Conservation (phyloP, 208 protist species). For the Spongospora subterranea region DNA sequence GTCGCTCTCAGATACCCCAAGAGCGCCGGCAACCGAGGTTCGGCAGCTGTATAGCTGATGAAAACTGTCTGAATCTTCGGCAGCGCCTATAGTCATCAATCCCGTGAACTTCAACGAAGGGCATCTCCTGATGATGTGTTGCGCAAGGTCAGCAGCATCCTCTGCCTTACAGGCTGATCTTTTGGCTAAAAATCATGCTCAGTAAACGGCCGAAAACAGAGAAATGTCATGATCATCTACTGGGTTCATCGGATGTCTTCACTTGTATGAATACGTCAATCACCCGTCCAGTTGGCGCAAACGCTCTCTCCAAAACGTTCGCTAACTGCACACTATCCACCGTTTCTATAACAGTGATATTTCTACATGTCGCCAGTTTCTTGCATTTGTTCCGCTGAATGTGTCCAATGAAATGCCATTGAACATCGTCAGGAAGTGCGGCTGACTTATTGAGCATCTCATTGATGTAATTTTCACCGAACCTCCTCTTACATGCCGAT, state of each 20-base stretch:
- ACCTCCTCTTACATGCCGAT: not conserved
- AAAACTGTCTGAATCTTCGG: not conserved
- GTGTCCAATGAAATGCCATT: constrained; percentile 55
- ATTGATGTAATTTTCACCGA: constrained; percentile 39
- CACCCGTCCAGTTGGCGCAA: not conserved
- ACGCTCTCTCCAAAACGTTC: not conserved
- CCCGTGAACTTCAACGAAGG: not conserved
- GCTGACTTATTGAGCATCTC: not conserved
- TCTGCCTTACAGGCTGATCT: not conserved
- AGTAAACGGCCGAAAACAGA: not conserved
- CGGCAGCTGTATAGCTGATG: not conserved
- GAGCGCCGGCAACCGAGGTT: not conserved
- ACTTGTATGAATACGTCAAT: constrained; percentile 40
- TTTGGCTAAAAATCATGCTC: not conserved
- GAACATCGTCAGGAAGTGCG: not conserved
- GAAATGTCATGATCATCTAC: not conserved
- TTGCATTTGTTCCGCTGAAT: constrained; percentile 14
- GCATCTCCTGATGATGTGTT: not conserved
- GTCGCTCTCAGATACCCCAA: not conserved
- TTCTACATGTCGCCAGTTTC: constrained; percentile 6
- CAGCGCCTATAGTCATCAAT: constrained; percentile 28
- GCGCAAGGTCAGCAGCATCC: not conserved
- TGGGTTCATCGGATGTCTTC: constrained; percentile 8
- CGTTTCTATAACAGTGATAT: not conserved
- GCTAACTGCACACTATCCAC: not conserved